phyloP scores from a whole-genome alignment of 2,329 filamentous ascomycete species.

The Lecanosticta acicola region DNA sequence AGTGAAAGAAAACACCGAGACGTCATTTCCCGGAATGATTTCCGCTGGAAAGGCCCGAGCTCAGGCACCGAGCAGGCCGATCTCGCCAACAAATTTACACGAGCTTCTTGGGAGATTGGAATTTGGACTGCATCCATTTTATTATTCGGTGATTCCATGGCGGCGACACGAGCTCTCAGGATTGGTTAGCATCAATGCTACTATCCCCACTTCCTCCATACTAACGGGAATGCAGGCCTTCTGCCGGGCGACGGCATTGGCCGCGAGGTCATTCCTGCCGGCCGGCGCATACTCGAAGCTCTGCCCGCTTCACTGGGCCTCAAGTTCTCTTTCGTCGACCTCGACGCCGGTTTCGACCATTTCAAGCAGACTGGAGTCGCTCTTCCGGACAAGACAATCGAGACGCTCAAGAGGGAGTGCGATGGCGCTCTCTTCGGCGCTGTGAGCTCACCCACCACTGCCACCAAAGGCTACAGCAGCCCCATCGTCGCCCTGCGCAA shows the following conservation, averaged over 20 bases:
- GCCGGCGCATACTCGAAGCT: slow-evolving; percentile 84
- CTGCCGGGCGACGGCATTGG: slow-evolving; percentile 98
- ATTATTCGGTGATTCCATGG: slow-evolving; percentile 2
- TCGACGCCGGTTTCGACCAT: slow-evolving; percentile 86
- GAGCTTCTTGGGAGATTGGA: background rate
- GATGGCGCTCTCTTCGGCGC: slow-evolving; percentile 95
- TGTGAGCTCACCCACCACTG: slow-evolving; percentile 81
- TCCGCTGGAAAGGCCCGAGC: background rate
- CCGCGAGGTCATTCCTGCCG: slow-evolving; percentile 93
- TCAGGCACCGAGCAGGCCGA: background rate
- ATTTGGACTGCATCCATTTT: background rate
- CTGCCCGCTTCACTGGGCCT: slow-evolving; percentile 85
- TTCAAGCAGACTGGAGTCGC: slow-evolving; percentile 87
- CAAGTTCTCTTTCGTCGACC: slow-evolving; percentile 89
- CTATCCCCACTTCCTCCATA: background rate
- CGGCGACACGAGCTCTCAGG: slow-evolving; percentile 10
- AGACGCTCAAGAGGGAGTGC: slow-evolving; percentile 82
- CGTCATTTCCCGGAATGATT: background rate
- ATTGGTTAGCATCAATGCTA: background rate
- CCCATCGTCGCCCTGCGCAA: slow-evolving; percentile 97
- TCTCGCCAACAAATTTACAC: background rate
- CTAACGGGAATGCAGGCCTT: slow-evolving; percentile 56
- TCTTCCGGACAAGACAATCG: slow-evolving; percentile 84
- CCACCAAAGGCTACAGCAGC: slow-evolving; percentile 91
- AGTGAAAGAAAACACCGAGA: background rate